Conservation (phyloP, 2,329 filamentous ascomycete species). For the Cladosporium cucumerinum region DNA sequence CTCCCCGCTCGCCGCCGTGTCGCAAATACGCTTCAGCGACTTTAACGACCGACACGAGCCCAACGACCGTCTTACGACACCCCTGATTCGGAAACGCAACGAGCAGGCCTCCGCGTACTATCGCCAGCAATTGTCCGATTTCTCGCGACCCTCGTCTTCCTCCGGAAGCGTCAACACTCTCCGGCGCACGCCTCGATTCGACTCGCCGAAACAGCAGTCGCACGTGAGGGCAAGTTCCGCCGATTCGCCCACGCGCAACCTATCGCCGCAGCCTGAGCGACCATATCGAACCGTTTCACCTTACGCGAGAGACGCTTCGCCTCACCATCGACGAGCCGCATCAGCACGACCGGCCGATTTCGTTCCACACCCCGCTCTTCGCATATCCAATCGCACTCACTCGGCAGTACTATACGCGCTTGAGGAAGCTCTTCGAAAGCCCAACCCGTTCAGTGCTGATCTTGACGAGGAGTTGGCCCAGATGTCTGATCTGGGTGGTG, state of each 20-base stretch:
- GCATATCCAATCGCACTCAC: conserved; percentile 78
- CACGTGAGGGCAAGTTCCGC: conserved; percentile 44
- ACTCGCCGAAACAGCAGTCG: conserved; percentile 36
- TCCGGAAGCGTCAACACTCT: conserved; percentile 51
- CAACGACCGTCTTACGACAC: conserved; percentile 54
- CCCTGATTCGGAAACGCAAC: conserved; percentile 46
- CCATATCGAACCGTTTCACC: conserved; percentile 11
- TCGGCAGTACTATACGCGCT: conserved; percentile 89
- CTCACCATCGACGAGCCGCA: conserved; percentile 34
- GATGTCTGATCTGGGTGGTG: conserved; percentile 80
- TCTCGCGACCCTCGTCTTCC: conserved; percentile 51
- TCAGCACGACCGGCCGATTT: conserved; percentile 22
- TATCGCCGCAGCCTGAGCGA: conserved; percentile 21
- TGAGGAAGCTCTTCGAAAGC: conserved; percentile 82
- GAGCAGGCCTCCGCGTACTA: conserved; percentile 39
- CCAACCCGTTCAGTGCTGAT: conserved; percentile 79
- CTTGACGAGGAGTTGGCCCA: conserved; percentile 81
- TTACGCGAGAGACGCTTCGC: conserved; percentile 16
- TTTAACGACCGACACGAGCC: conserved; percentile 54
- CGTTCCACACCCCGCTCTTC: conserved; percentile 54
- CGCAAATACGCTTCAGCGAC: conserved; percentile 38
- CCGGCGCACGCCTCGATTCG: conserved; percentile 52
- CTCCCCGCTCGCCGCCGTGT: conserved; percentile 36
- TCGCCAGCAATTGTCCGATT: conserved; percentile 28
- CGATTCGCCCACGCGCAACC: conserved; percentile 35